Percentiles rank a stretch among this genome's conserved stretches.
phyloP scores from a whole-genome alignment of 1,139 yeast genomes.

The Debaryomyces singareniensis region DNA sequence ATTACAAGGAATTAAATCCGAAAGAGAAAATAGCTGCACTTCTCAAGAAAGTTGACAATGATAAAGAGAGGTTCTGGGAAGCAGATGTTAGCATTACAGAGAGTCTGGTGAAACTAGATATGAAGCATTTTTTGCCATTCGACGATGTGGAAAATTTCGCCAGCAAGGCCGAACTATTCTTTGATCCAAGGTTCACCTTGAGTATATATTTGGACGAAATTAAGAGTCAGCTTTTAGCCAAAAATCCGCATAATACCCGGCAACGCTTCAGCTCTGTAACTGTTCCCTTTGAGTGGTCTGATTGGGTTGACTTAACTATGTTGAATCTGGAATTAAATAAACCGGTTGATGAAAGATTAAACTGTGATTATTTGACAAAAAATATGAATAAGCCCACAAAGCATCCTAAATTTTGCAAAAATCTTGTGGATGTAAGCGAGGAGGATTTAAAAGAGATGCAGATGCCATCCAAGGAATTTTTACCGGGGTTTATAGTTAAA shows the following conservation, averaged over 20 bases:
- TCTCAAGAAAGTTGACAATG: slow-evolving; percentile 11
- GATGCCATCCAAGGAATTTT: slow-evolving; percentile 12
- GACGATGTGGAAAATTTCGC: slow-evolving; percentile 13
- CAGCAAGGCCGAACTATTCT: slow-evolving; percentile 16
- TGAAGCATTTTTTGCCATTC: slow-evolving; percentile 11
- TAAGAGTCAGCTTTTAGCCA: slow-evolving; percentile 9
- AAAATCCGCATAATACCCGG: slow-evolving; percentile 6
- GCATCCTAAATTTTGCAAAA: slow-evolving; percentile 15
- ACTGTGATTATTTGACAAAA: slow-evolving; percentile 16
- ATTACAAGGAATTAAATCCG: slow-evolving; percentile 9
- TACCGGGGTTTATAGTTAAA: slow-evolving; percentile 23
- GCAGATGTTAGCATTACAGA: slow-evolving; percentile 18
- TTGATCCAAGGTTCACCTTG: slow-evolving; percentile 36
- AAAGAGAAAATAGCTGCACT: slow-evolving; percentile 7
- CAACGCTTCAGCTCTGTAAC: slow-evolving; percentile 14
- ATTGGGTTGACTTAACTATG: slow-evolving; percentile 21
- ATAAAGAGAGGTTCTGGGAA: slow-evolving; percentile 15
- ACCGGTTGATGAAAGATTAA: slow-evolving; percentile 13
- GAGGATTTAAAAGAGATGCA: slow-evolving; percentile 17
- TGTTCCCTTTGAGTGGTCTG: slow-evolving; percentile 27
- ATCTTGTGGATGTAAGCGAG: slow-evolving; percentile 13
- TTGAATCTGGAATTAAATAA: slow-evolving; percentile 14
- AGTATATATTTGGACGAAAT: slow-evolving; percentile 27
- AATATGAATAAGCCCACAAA: slow-evolving; percentile 16
- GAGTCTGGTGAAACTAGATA: slow-evolving; percentile 7